These are phyloP conservation scores for Alternaria panax DNA, from an alignment of 2,329 filamentous ascomycete species.

Conservation along the genomic window DNA sequence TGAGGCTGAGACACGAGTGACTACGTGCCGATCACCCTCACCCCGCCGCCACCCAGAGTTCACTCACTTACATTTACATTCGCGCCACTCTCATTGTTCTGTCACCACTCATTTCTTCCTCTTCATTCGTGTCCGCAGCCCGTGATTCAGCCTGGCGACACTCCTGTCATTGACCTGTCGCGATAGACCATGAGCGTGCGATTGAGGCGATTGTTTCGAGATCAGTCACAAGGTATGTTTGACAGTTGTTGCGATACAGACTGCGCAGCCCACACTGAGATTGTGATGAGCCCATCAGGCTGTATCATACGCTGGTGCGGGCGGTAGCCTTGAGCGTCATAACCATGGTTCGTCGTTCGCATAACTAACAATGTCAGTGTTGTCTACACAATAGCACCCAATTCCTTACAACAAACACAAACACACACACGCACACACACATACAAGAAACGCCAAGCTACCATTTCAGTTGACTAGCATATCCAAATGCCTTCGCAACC, in stretches of 20 bases:
- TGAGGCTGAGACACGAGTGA: constrained; percentile 21
- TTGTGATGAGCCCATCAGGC: neutral
- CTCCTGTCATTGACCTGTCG: constrained; percentile 11
- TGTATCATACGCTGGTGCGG: neutral
- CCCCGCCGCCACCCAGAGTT: constrained; percentile 21
- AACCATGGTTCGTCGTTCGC: constrained; percentile 6
- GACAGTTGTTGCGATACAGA: constrained; percentile 10
- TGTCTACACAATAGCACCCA: constrained; percentile 24
- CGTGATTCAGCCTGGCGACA: constrained; percentile 19
- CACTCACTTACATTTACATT: constrained; percentile 15
- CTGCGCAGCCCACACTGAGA: neutral
- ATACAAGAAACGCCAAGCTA: neutral
- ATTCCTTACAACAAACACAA: constrained; percentile 7
- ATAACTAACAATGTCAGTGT: constrained; percentile 25
- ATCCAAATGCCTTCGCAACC: constrained; percentile 45
- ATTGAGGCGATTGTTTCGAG: constrained; percentile 39
- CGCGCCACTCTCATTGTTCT: constrained; percentile 12
- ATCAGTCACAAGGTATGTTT: constrained; percentile 38
- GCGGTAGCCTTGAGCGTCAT: neutral
- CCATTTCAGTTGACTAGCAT: neutral
- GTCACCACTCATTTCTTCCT: constrained; percentile 9
- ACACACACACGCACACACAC: too few species aligned
- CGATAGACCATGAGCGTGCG: constrained; percentile 42
- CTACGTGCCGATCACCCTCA: constrained; percentile 16
- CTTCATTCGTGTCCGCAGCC: constrained; percentile 11